These are phyloP conservation scores for Septoria linicola DNA, from an alignment of 2,329 filamentous ascomycete genomes.

Conservation along the genomic window DNA sequence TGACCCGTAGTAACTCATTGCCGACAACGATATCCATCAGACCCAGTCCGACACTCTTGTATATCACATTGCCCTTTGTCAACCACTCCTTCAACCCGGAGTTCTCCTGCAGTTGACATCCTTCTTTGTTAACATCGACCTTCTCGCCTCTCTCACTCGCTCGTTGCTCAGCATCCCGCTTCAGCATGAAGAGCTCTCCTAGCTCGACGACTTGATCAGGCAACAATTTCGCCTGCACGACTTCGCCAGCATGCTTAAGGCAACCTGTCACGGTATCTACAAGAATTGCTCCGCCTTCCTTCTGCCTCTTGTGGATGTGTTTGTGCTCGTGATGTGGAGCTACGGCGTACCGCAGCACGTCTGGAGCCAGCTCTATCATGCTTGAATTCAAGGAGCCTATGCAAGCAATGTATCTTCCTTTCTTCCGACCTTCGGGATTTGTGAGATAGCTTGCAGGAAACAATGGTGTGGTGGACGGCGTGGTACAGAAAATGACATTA, in stretches of 20 bases:
- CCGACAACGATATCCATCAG: constrained; percentile 68
- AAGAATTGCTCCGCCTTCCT: constrained; percentile 59
- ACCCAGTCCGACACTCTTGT: constrained; percentile 67
- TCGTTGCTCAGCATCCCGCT: constrained; percentile 50
- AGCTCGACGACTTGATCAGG: constrained; percentile 80
- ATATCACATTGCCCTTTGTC: constrained; percentile 63
- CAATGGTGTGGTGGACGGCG: constrained; percentile 69
- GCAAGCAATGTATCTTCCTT: constrained; percentile 69
- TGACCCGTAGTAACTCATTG: constrained; percentile 56
- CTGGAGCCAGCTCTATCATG: constrained; percentile 82
- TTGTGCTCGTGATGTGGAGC: constrained; percentile 50
- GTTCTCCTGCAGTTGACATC: constrained; percentile 39
- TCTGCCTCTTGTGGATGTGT: constrained; percentile 65
- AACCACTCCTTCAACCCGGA: constrained; percentile 53
- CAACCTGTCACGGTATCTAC: constrained; percentile 74
- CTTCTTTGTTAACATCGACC: constrained; percentile 16
- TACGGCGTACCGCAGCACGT: constrained; percentile 67
- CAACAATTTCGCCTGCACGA: constrained; percentile 72
- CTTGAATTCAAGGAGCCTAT: constrained; percentile 68
- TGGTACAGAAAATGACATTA: constrained; percentile 87
- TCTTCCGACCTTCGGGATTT: constrained; percentile 65
- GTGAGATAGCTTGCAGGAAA: constrained; percentile 75
- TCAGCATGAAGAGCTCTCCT: constrained; percentile 73
- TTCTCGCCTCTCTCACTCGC: constrained; percentile 32
- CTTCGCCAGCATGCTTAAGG: constrained; percentile 79